These are phyloP conservation scores for Neurospora sp. DNA, from an alignment of 495 filamentous ascomycete species.

Conservation along the genomic window DNA sequence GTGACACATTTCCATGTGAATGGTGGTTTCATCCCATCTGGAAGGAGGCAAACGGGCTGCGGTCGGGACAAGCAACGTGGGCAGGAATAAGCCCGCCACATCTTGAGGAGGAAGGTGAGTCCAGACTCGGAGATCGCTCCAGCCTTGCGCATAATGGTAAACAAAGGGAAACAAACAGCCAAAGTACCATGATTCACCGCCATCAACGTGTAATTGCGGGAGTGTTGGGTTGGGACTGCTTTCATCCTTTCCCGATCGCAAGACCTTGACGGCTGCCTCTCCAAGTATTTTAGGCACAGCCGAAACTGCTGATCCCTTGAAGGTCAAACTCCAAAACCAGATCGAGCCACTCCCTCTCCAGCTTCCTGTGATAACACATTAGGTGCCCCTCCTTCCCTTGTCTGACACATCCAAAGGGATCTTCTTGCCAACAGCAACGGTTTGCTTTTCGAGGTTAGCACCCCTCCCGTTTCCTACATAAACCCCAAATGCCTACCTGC, in stretches of 20 bases:
- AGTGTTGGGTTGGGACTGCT: neutral
- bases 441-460: neutral
- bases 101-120: neutral
- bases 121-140: neutral
- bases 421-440: neutral
- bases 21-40: neutral
- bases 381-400: neutral
- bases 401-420: neutral
- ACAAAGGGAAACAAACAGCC: neutral
- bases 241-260: neutral
- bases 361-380: neutral
- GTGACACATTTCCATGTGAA: neutral
- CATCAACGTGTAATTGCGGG: neutral
- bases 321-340: neutral
- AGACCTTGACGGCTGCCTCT: neutral
- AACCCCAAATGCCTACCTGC: neutral
- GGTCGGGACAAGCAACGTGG: neutral
- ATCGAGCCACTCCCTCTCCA: neutral
- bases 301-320: too few relatives aligned
- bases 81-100: neutral
- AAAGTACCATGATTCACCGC: neutral
- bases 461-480: neutral
- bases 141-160: neutral
- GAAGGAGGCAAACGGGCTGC: neutral
- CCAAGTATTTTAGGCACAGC: slow-evolving; percentile 2